Evolutionary conservation across 345 rosid genomes (phyloP).

Genomic region (Triadica sebifera): DNA sequence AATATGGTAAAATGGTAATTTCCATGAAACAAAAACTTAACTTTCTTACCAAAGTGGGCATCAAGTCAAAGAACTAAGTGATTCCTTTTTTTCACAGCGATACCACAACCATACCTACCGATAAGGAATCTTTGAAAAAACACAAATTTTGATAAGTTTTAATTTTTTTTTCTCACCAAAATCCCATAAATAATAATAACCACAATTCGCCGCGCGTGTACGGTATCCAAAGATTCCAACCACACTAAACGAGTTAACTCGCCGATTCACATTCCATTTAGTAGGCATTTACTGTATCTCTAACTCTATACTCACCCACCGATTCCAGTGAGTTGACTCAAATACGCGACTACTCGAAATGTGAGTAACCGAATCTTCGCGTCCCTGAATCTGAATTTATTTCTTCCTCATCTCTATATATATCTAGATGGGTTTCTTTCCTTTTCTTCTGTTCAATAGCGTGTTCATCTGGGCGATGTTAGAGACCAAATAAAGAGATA

Average conservation of each 20-base stretch:
- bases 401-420: conserved; percentile 11
- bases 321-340: conserved; percentile 24
- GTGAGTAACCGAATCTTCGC: conserved; percentile 37
- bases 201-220: conserved; percentile 53
- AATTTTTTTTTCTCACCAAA: background rate
- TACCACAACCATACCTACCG: conserved; percentile 7
- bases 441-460: conserved; percentile 12
- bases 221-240: conserved; percentile 28
- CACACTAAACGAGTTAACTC: conserved; percentile 12
- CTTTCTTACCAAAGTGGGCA: conserved; percentile 1
- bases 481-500: background rate
- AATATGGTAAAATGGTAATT: background rate
- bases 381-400: conserved; percentile 37
- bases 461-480: conserved; percentile 30
- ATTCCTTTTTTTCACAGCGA: conserved; percentile 5
- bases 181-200: conserved; percentile 3
- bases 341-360: conserved; percentile 37
- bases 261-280: background rate
- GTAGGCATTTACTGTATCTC: too few species aligned
- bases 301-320: background rate
- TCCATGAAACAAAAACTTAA: background rate
- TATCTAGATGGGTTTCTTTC: background rate
- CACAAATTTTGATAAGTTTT: background rate
- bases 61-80: conserved; percentile 6
- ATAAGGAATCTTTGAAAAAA: conserved; percentile 11